Evolutionary conservation across 208 protist genomes (phyloP).

Genomic region (Trypanosoma scelopori): DNA sequence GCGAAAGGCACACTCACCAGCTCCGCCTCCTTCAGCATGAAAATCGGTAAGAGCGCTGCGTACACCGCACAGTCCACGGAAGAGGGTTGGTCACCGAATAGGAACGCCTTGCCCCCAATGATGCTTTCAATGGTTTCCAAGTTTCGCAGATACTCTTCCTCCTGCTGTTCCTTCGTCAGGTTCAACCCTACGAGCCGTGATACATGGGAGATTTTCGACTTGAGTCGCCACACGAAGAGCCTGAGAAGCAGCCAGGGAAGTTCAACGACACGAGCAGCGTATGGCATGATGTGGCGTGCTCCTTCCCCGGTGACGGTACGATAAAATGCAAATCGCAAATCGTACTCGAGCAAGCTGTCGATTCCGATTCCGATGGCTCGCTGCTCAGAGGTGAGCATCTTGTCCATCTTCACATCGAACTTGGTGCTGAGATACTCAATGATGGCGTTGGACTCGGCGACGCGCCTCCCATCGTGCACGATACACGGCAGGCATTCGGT

Average conservation of each 20-base stretch:
- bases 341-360: conserved; percentile 44
- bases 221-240: conserved; percentile 36
- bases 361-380: conserved; percentile 42
- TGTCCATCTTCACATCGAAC: conserved; percentile 48
- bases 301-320: conserved; percentile 47
- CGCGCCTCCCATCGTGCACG: conserved; percentile 31
- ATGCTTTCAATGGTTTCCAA: conserved; percentile 48
- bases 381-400: conserved; percentile 35
- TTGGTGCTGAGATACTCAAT: conserved; percentile 38
- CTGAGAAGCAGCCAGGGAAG: neutral
- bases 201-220: conserved; percentile 19
- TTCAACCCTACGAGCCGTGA: conserved; percentile 37
- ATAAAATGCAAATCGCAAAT: conserved; percentile 38
- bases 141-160: conserved; percentile 46
- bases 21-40: conserved; percentile 42
- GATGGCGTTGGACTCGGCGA: conserved; percentile 35
- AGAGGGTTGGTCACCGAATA: conserved; percentile 40
- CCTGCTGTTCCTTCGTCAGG: conserved; percentile 51
- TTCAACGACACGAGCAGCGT: conserved; percentile 33
- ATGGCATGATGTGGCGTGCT: conserved; percentile 31
- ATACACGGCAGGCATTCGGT: conserved; percentile 50
- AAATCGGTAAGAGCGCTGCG: conserved; percentile 53
- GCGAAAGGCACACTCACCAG: conserved; percentile 46
- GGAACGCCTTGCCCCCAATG: conserved; percentile 40
- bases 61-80: conserved; percentile 74